phyloP scores from a whole-genome alignment of 306 rosid genomes.

The Vicia villosa region DNA sequence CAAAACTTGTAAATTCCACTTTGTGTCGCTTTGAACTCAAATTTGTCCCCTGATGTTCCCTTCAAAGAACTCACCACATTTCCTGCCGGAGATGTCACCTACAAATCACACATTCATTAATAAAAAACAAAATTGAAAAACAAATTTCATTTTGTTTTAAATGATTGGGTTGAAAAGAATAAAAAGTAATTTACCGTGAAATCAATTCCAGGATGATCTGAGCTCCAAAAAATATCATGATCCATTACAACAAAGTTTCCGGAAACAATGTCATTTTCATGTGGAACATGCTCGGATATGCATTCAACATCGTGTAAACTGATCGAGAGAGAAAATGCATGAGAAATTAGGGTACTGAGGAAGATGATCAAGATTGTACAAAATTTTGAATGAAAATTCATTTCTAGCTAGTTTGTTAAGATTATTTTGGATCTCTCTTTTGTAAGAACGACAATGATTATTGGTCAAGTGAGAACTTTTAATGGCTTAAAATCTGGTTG shows the following conservation, averaged over 20 bases:
- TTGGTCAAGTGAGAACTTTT: conserved; percentile 25
- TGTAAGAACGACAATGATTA: conserved; percentile 16
- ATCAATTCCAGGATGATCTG: conserved; percentile 55
- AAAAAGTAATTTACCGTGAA: conserved; percentile 29
- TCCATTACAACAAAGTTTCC: conserved; percentile 55
- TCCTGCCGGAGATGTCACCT: conserved; percentile 77
- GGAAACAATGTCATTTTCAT: conserved; percentile 43
- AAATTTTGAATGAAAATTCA: conserved; percentile 42
- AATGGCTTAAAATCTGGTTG: conserved; percentile 34
- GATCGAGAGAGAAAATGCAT: conserved; percentile 38
- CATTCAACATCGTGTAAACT: conserved; percentile 46
- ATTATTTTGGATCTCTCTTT: conserved; percentile 16
- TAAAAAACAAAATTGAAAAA: too few species aligned
- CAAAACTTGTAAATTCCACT: conserved; percentile 77
- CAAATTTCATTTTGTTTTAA: too few species aligned
- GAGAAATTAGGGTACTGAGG: conserved; percentile 26
- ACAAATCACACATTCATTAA: neutral
- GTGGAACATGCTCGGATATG: conserved; percentile 39
- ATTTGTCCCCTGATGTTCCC: conserved; percentile 90
- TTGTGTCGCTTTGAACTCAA: conserved; percentile 76
- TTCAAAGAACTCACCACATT: conserved; percentile 49
- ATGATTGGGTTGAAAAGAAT: too few species aligned
- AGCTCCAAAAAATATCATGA: conserved; percentile 52
- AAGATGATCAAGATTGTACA: neutral
- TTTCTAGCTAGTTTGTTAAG: conserved; percentile 14